Evolutionary conservation across 2,329 filamentous ascomycete genomes (phyloP), one percentile per base, ranked within the genome.

Genomic region (Leptographium galeiforme): DNA sequence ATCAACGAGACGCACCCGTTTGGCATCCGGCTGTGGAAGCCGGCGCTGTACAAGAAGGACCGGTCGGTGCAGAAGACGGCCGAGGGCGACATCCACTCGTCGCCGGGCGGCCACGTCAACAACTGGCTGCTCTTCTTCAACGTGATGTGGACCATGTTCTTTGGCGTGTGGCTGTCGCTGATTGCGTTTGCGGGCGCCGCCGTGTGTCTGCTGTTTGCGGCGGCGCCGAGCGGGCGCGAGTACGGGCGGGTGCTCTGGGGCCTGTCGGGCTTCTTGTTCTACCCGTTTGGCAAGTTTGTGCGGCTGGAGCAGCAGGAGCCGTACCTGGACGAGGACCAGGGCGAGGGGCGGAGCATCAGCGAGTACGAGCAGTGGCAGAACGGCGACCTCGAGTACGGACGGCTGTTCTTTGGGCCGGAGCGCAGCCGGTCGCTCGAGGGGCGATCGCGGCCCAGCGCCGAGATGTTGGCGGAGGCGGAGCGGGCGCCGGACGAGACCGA

Each of bases 361-460:
- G 93, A 98, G 71, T 98, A 98, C 65, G 93, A 98, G 67, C 89
- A 95, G 69, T 98, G 93, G 93, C 93, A 98, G 70, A 96, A 83
- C 64, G 93, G 93, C 50, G 93, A 98, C 63, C 78, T 98, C 38
- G 93, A 98, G 68, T 89, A 97, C 66, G 93, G 93, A 4, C 81
- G 91, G 38, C 78, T 98, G 2, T 97, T 98, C 72, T 98, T 98
- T 66, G 94, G 93, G 0, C 93, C 93, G 4, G 81, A 81, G 52
- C 72, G 79, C 56, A 83, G 77, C 60, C 81, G 87, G 52, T 94
- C 89, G 8, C 82, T 97, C 51, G 75, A 96, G 44, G 93, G 91
- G 25, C 84, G 89, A 47, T 87, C 89, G 56, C 81, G 93, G 63
- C 83, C 88, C 63, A 96, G 91, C 67, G 77, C 95, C 57, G 91